phyloP scores from a whole-genome alignment of 2,329 filamentous ascomycete species.

The Dactylellina sp. region DNA sequence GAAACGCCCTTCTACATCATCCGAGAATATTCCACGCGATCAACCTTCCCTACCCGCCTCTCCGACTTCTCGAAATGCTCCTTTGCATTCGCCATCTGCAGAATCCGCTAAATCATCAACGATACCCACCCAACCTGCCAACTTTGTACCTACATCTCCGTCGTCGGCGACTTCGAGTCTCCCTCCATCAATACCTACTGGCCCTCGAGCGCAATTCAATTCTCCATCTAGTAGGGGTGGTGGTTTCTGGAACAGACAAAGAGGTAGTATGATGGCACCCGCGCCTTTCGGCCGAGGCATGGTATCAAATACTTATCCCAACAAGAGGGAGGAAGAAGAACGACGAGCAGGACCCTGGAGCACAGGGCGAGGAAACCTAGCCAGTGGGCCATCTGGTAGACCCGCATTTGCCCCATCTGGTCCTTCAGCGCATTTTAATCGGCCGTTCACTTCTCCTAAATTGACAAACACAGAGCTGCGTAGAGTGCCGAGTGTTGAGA shows the following conservation, averaged over 20 bases:
- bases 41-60: slow-evolving; percentile 42
- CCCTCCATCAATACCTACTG: slow-evolving; percentile 44
- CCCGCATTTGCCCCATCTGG: slow-evolving; percentile 29
- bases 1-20: slow-evolving; percentile 33
- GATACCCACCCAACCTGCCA: slow-evolving; percentile 40
- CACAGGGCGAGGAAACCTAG: slow-evolving; percentile 21
- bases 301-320: slow-evolving; percentile 9
- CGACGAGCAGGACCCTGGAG: slow-evolving; percentile 27
- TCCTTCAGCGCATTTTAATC: slow-evolving; percentile 33
- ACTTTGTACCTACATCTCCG: slow-evolving; percentile 51
- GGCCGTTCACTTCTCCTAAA: slow-evolving; percentile 49
- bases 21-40: slow-evolving; percentile 30
- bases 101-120: slow-evolving; percentile 34
- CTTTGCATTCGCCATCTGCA: slow-evolving; percentile 40
- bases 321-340: slow-evolving; percentile 43
- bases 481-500: slow-evolving; percentile 29
- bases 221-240: slow-evolving; percentile 25
- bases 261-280: slow-evolving; percentile 44
- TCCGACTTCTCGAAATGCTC: slow-evolving; percentile 32
- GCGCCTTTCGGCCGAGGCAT: slow-evolving; percentile 45
- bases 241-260: slow-evolving; percentile 31
- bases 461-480: slow-evolving; percentile 43
- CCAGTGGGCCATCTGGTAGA: slow-evolving; percentile 21
- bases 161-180: slow-evolving; percentile 29
- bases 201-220: slow-evolving; percentile 40